A percentile compares a stretch with the other conserved stretches of the same genome.
These are phyloP conservation scores for Xylariales sp. DNA, from an alignment of 2,329 filamentous ascomycete genomes.

Conservation along the genomic window DNA sequence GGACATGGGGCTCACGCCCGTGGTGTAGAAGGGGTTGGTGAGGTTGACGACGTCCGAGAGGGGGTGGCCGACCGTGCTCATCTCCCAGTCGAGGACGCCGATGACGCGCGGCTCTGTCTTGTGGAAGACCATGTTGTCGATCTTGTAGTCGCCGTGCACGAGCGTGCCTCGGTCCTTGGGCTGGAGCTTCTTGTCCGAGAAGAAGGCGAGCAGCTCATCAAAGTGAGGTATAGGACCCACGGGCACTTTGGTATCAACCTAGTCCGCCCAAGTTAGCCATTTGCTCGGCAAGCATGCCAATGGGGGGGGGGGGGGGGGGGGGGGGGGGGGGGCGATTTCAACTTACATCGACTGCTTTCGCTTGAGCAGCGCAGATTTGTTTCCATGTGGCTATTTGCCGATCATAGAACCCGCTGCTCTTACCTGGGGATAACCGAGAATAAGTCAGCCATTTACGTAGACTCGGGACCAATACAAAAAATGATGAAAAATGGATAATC, in stretches of 20 bases:
- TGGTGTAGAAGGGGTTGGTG: slow-evolving; percentile 4
- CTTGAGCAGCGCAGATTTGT: slow-evolving; percentile 73
- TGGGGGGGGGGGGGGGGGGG: not conserved
- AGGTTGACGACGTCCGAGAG: slow-evolving; percentile 84
- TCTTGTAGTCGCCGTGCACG: slow-evolving; percentile 93
- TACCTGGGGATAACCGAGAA: no score
- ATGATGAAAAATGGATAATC: no score
- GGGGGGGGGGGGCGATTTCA: no score
- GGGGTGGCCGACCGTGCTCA: slow-evolving; percentile 93
- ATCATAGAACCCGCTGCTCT: slow-evolving; percentile 71
- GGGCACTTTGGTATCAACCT: slow-evolving; percentile 57
- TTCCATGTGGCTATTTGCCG: slow-evolving; percentile 82
- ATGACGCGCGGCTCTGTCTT: slow-evolving; percentile 82
- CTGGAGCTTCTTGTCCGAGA: slow-evolving; percentile 63
- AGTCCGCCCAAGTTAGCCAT: not conserved
- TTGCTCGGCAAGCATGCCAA: not conserved
- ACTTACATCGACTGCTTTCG: slow-evolving; percentile 63
- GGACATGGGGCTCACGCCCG: slow-evolving; percentile 1
- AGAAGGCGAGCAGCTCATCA: slow-evolving; percentile 73
- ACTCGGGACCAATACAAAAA: no score
- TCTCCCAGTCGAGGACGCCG: slow-evolving; percentile 93
- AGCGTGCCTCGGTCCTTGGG: slow-evolving; percentile 72
- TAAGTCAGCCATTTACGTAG: no score
- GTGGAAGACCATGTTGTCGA: slow-evolving; percentile 81
- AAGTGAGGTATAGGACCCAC: slow-evolving; percentile 78